phyloP scores from a whole-genome alignment of 139 green algal species.

The Yamagishiella unicocca region DNA sequence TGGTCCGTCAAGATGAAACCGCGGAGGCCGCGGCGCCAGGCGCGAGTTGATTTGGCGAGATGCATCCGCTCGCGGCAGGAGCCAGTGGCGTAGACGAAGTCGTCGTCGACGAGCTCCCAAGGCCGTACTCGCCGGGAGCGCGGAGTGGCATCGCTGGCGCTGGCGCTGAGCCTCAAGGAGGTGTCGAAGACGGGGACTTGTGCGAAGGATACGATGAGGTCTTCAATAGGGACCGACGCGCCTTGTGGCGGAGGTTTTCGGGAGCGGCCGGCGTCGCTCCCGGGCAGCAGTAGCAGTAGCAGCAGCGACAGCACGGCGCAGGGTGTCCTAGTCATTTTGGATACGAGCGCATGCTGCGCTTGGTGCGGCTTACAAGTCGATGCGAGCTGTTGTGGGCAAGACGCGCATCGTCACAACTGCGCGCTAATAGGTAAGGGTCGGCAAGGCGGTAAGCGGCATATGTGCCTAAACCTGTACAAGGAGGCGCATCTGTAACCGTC shows the following conservation, averaged over 20 bases:
- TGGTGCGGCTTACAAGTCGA: too few relatives aligned
- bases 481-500: too few relatives aligned
- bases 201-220: not conserved
- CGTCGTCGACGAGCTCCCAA: not conserved
- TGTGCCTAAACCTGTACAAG: too few relatives aligned
- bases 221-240: not conserved
- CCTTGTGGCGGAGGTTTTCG: too few relatives aligned
- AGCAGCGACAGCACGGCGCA: not conserved
- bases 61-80: constrained; percentile 31
- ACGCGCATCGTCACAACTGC: too few relatives aligned
- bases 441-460: too few relatives aligned
- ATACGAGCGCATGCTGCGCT: too few relatives aligned
- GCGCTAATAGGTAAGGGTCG: too few relatives aligned
- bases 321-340: too few relatives aligned
- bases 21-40: constrained; percentile 6
- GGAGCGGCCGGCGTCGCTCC: not conserved
- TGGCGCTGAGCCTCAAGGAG: not conserved
- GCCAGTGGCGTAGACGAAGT: constrained; percentile 32
- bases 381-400: too few relatives aligned
- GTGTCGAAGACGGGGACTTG: not conserved
- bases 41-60: constrained; percentile 10
- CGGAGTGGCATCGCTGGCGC: not conserved
- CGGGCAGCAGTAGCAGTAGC: not conserved
- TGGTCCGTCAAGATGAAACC: constrained; percentile 34
- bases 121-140: too few relatives aligned